Evolutionary conservation across 2,329 filamentous ascomycete genomes (phyloP), one percentile per base, ranked within the genome.

Genomic region (Diaporthe amygdali): DNA sequence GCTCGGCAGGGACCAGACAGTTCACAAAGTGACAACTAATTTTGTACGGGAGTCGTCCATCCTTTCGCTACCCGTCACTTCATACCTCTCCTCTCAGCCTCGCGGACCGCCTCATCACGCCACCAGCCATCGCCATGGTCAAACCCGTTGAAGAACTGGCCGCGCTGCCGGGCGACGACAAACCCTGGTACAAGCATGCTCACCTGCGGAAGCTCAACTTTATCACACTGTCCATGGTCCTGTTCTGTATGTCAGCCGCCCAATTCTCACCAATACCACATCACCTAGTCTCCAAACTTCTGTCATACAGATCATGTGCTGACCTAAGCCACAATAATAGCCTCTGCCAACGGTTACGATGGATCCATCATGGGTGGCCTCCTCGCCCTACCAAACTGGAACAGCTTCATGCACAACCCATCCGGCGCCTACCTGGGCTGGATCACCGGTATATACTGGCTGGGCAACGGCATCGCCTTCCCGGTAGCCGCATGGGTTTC

Each of bases 401-500:
- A 70, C 56, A 22, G 17, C 22, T 70, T 70, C 47, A 70, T 70
- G 68, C 56, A 66, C 41, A 20, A 30, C 20, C 68, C 68, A 2
- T 22, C 68, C 3, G 68, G 68, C 59, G 46, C 68, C 22, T 70
- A 66, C 46, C 68, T 70, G 2, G 68, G 68, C 56, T 70, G 68
- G 68, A 70, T 70, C 34, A 70, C 46, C 2, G 68, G 56, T 25
- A 71, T 71, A 9, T 63, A 70, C 68, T 70, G 66, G 66, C 20
- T 79, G 5, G 77, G 80, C 34, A 73, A 73, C 54, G 76, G 76
- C 39, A 66, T 81, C 14, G 76, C 75, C 3, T 79, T 76, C 47
- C 76, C 78, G 1, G 37, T 74, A 0, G 79, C 77, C 27, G 77
- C 79, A 1, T 80, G 75, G 73, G 69, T 80, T 22, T 75, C 78